Conservation (phyloP, 192 early-diverging fungal genomes). For the Obelidium mucronatum region DNA sequence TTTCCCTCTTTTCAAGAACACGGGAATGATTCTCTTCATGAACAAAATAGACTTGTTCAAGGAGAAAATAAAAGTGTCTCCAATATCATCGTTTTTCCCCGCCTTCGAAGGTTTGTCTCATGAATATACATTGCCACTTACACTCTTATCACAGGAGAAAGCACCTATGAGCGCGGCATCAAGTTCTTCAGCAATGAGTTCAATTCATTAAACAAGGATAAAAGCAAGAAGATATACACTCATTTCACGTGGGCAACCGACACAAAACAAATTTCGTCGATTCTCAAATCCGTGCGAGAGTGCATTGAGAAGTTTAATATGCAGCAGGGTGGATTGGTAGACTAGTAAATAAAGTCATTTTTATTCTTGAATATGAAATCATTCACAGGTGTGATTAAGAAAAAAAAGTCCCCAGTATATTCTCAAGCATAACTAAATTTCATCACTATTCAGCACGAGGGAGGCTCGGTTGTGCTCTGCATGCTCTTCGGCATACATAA, state of each 20-base stretch:
- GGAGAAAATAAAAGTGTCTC: slow-evolving; percentile 41
- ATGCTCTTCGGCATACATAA: slow-evolving; percentile 19
- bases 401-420: no score
- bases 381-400: no score
- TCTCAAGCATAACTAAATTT: no score
- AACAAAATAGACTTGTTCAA: slow-evolving; percentile 64
- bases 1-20: slow-evolving; percentile 50
- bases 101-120: slow-evolving; percentile 43
- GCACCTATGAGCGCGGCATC: slow-evolving; percentile 48
- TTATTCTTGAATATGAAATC: no score
- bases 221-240: slow-evolving; percentile 54
- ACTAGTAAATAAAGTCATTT: no score
- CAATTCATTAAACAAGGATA: slow-evolving; percentile 41
- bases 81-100: slow-evolving; percentile 50
- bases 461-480: not conserved
- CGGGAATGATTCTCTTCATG: slow-evolving; percentile 56
- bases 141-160: slow-evolving; percentile 38
- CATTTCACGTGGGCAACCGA: slow-evolving; percentile 69
- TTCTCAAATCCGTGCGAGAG: slow-evolving; percentile 32
- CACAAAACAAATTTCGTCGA: slow-evolving; percentile 55
- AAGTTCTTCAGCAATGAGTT: slow-evolving; percentile 52
- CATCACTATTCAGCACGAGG: not conserved
- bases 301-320: not conserved
- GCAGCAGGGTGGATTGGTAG: no score
- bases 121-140: not conserved